Conservation (phyloP, 371 early-diverging fungal species). For the Lichtheimia corymbifera region DNA sequence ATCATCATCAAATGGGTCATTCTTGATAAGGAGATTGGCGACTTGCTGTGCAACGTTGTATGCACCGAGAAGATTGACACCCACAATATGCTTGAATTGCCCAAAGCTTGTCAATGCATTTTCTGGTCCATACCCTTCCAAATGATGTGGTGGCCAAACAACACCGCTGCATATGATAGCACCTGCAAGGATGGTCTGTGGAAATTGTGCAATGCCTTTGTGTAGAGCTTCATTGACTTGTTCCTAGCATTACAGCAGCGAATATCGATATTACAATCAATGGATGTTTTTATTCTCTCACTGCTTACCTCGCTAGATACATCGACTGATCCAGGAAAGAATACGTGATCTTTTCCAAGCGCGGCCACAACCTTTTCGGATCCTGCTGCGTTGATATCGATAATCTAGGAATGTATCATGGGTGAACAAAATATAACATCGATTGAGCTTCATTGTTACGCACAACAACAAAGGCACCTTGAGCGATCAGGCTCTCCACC, state of each 20-base stretch:
- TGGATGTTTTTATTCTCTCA: background rate
- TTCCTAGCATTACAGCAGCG: conserved; percentile 13
- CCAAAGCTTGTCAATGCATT: conserved; percentile 34
- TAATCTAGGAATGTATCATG: conserved; percentile 27
- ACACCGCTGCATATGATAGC: conserved; percentile 56
- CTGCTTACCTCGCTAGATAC: conserved; percentile 43
- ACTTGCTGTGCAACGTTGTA: conserved; percentile 63
- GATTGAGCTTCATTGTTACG: too few species aligned
- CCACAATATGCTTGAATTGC: conserved; percentile 51
- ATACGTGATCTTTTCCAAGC: conserved; percentile 26
- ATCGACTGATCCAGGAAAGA: conserved; percentile 47
- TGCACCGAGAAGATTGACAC: conserved; percentile 58
- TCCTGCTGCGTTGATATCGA: conserved; percentile 51
- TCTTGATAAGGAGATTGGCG: conserved; percentile 44
- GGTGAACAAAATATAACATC: too few species aligned
- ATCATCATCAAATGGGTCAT: conserved; percentile 38
- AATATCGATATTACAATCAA: background rate
- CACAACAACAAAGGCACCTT: conserved; percentile 31
- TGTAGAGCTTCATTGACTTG: conserved; percentile 38
- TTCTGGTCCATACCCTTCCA: conserved; percentile 35
- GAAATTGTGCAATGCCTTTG: conserved; percentile 34
- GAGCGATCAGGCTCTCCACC: conserved; percentile 20
- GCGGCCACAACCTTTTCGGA: conserved; percentile 27
- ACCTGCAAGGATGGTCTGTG: conserved; percentile 28
- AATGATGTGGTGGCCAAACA: conserved; percentile 25